Evolutionary conservation across 2,329 filamentous ascomycete species (phyloP).

Genomic region (Monilinia aucupariae): DNA sequence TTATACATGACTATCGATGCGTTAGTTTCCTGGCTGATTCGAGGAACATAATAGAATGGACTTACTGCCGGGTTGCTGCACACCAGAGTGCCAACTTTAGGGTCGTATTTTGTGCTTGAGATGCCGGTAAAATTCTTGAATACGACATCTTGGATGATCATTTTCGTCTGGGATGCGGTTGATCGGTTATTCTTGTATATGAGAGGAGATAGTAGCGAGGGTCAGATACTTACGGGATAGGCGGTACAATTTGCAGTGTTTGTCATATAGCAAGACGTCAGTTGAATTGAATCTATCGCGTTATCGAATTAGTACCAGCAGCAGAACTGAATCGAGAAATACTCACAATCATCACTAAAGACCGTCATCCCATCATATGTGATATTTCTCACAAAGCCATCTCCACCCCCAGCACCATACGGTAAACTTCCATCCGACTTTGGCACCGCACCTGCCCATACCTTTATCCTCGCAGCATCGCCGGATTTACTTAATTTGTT

Average conservation of each 20-base stretch:
- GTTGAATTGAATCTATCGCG: conserved; percentile 17
- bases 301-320: neutral
- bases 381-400: conserved; percentile 55
- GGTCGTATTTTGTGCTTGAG: conserved; percentile 42
- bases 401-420: conserved; percentile 51
- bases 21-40: neutral
- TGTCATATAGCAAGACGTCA: conserved; percentile 54
- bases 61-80: conserved; percentile 41
- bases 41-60: neutral
- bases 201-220: conserved; percentile 21
- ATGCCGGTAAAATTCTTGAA: conserved; percentile 40
- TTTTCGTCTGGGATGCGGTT: conserved; percentile 24
- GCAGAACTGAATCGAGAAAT: neutral
- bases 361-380: conserved; percentile 54
- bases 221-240: conserved; percentile 41
- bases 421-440: conserved; percentile 43
- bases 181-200: conserved; percentile 43
- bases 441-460: conserved; percentile 46
- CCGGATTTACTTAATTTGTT: conserved; percentile 41
- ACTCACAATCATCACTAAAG: conserved; percentile 47
- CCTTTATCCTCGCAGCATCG: conserved; percentile 60
- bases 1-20: conserved; percentile 28
- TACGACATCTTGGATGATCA: conserved; percentile 49
- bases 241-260: conserved; percentile 54
- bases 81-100: conserved; percentile 41